phyloP scores from a whole-genome alignment of 768 basidiomycete genomes.

The Lactarius deliciosus region DNA sequence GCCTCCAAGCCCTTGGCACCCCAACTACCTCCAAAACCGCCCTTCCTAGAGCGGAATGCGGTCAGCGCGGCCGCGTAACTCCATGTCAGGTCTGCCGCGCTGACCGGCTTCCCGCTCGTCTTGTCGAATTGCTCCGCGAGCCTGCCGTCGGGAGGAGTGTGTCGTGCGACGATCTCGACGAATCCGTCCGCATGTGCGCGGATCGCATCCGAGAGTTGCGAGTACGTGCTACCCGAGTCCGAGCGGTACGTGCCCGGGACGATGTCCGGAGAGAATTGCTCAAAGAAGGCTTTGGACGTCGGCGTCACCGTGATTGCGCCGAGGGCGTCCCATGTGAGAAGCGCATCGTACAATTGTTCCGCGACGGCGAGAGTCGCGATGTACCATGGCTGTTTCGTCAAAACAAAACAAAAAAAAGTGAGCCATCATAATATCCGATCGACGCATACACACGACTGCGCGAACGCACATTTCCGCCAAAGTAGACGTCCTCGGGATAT shows the following conservation, averaged over 20 bases:
- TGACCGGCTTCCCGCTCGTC: constrained; percentile 49
- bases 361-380: constrained; percentile 68
- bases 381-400: constrained; percentile 62
- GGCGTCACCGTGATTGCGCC: constrained; percentile 53
- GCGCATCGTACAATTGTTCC: constrained; percentile 72
- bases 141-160: constrained; percentile 58
- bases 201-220: constrained; percentile 49
- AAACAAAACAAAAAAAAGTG: too few species aligned
- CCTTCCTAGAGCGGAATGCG: constrained; percentile 54
- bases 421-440: background rate
- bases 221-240: constrained; percentile 45
- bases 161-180: constrained; percentile 52
- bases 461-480: constrained; percentile 62
- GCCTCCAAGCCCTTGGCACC: constrained; percentile 54
- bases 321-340: constrained; percentile 61
- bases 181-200: constrained; percentile 64
- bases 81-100: constrained; percentile 71
- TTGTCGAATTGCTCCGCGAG: constrained; percentile 63
- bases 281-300: constrained; percentile 69
- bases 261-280: constrained; percentile 53
- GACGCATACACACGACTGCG: background rate
- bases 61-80: constrained; percentile 69
- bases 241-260: constrained; percentile 53
- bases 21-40: constrained; percentile 54
- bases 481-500: constrained; percentile 73